Evolutionary conservation across 345 rosid species (phyloP).

Genomic region (Salix brachista): DNA sequence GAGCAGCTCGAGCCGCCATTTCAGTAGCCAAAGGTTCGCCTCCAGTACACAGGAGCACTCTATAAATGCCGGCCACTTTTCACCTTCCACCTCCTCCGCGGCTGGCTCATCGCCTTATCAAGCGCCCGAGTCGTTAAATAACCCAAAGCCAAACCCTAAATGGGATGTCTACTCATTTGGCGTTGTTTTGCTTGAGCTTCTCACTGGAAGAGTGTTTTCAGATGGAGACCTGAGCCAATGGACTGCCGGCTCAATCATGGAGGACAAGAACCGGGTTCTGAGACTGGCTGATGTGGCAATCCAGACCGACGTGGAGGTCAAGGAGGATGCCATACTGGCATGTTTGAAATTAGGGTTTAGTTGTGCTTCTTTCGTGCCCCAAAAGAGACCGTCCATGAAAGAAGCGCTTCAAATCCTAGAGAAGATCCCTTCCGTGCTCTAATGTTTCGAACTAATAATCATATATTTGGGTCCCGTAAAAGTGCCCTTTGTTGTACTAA

Average conservation of each 20-base stretch:
- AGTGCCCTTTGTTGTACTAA: constrained; percentile 23
- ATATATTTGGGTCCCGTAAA: constrained; percentile 24
- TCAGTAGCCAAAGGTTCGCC: constrained; percentile 36
- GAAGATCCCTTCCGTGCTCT: constrained; percentile 35
- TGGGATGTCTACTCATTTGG: constrained; percentile 92
- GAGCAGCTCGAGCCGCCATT: constrained; percentile 20
- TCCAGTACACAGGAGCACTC: constrained; percentile 5
- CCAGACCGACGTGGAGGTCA: constrained; percentile 46
- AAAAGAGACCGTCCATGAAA: constrained; percentile 83
- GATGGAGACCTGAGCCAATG: constrained; percentile 58
- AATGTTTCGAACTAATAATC: constrained; percentile 9
- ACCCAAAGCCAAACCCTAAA: constrained; percentile 54
- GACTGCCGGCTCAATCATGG: constrained; percentile 31
- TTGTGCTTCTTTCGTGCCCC: constrained; percentile 63
- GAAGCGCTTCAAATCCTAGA: constrained; percentile 68
- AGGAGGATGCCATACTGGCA: constrained; percentile 50
- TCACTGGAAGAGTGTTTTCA: constrained; percentile 53
- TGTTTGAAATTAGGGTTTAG: constrained; percentile 67
- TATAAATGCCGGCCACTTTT: constrained; percentile 8
- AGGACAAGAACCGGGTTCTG: constrained; percentile 47
- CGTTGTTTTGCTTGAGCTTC: constrained; percentile 63
- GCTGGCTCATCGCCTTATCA: constrained; percentile 36
- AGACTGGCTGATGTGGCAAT: constrained; percentile 57
- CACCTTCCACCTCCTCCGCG: constrained; percentile 23
- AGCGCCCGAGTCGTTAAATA: constrained; percentile 65